Base-by-base conservation (phyloP, 2,329 filamentous ascomycete genomes). In the Ilyonectria mors-panacis region DNA sequence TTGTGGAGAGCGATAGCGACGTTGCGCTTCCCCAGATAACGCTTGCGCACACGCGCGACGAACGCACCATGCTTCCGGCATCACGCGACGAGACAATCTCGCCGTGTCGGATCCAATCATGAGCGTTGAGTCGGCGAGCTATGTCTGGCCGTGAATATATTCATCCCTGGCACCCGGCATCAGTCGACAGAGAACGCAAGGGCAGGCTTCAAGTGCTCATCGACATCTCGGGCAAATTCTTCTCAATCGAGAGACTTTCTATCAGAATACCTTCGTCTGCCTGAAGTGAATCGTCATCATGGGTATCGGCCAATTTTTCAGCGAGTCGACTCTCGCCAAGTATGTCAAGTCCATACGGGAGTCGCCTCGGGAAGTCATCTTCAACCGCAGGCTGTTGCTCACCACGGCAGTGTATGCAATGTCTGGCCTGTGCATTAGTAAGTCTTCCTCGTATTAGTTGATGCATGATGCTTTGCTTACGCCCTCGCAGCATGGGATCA, bases 341-440 rank as follows among this genome's bases (percentile, higher is more conserved):
- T 67, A 70, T 51, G 56, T 57, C 10, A 59, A 44, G 12, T 63
- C 50, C 7, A 69, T 69, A 23, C 66, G 56, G 8, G 61, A 67
- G 19, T 70, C 68, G 13, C 68, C 66, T 9, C 68, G 63, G 4
- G 68, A 70, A 37, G 55, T 70, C 12, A 70, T 70, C 30, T 69
- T 66, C 21, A 70, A 67, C 21, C 45, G 59, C 12, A 42, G 12
- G 1, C 47, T 70, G 21, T 63, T 70, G 13, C 23, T 50, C 3
- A 66, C 68, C 10, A 59, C 66, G 2, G 68, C 63, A 1, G 37
- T 70, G 1, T 70, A 69, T 56, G 68, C 68, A 28, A 61, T 70
- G 66, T 60, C 68, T 2, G 68, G 68, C 21, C 9, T 69, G 10
- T 70, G 68, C n/a, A 70, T 70, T 37, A 69, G 68, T 69, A 58